Evolutionary conservation across 352 stramenopile species (phyloP), one percentile per base, ranked within the genome.

Genomic region (Plasmopara viticola): DNA sequence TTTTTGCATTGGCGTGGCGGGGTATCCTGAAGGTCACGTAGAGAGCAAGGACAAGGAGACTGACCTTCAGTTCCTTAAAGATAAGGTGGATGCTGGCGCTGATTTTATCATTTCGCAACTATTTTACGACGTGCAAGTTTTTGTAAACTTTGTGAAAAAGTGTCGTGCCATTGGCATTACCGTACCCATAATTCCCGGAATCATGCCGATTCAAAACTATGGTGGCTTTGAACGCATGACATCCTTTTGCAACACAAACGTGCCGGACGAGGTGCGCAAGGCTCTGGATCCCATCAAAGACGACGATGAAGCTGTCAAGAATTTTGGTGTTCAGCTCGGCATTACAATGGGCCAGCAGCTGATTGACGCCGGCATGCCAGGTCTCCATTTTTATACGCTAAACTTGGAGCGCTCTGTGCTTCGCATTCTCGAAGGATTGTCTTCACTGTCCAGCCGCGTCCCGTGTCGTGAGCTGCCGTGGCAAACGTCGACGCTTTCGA

Each of bases 191-290:
- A 87, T 99, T 31, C 97, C 97, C 2, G 97, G 97, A 25, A 92
- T 99, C 64, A 99, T 99, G 96, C 97, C 95, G 35, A 98, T 99
- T 66, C 97, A 98, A 63, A 97, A 90, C 51, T 98, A 97, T 66
- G 81, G 83, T 40, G 96, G 96, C 37, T 99, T 99, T 67, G 84
- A 95, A 61, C 97, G 97, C 58, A 99, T 99, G 97, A 98, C 90
- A 17, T 92, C 90, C 63, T 99, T 97, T 74, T 86, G 76, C 58
- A 98, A 98, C 72, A 98, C 95, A 9, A 84, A 84, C 34, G 96
- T 99, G 20, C 20, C 20, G 20, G 20, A 25, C 20, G 20, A 25
- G 20, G 20, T 25, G 20, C 76, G 77, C 25, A 61, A 86, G 39
- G 74, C 79, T 25, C 66, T 97, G n/a, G 78, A 83, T 45, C 86